These are phyloP conservation scores for Globisporangium canariense DNA, from an alignment of 352 stramenopile genomes.

Conservation along the genomic window DNA sequence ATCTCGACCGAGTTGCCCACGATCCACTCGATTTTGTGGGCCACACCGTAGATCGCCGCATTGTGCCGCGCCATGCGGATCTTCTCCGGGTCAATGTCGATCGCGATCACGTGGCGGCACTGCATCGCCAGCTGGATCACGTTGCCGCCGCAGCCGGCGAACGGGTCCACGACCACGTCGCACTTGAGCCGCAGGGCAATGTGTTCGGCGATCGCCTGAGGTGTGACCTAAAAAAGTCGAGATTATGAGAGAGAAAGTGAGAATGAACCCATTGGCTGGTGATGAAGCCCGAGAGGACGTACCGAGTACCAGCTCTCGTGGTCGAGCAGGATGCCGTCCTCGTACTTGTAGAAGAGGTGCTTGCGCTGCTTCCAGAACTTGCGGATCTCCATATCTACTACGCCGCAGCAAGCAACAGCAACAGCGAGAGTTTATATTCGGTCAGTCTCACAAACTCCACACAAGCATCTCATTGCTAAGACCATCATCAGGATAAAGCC, in stretches of 20 bases:
- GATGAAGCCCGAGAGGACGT: constrained; percentile 6
- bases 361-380: constrained; percentile 93
- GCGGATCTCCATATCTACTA: constrained; percentile 39
- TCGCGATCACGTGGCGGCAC: constrained; percentile 89
- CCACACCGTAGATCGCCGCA: constrained; percentile 88
- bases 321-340: constrained; percentile 90
- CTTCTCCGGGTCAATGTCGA: constrained; percentile 89
- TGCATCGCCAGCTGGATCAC: constrained; percentile 90
- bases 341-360: constrained; percentile 87
- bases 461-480: background rate
- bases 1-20: constrained; percentile 84
- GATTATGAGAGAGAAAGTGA: background rate
- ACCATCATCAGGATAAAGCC: background rate
- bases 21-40: constrained; percentile 90
- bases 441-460: background rate
- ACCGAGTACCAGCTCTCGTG: constrained; percentile 92
- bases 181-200: constrained; percentile 78
- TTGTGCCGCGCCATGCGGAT: constrained; percentile 91
- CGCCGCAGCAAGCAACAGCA: background rate
- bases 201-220: constrained; percentile 86
- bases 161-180: constrained; percentile 89
- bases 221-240: constrained; percentile 67
- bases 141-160: constrained; percentile 92
- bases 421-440: too few relatives aligned
- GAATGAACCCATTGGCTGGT: background rate